These are phyloP conservation scores for Chenopodium album DNA, from an alignment of 148 eudicot species.

Conservation along the genomic window DNA sequence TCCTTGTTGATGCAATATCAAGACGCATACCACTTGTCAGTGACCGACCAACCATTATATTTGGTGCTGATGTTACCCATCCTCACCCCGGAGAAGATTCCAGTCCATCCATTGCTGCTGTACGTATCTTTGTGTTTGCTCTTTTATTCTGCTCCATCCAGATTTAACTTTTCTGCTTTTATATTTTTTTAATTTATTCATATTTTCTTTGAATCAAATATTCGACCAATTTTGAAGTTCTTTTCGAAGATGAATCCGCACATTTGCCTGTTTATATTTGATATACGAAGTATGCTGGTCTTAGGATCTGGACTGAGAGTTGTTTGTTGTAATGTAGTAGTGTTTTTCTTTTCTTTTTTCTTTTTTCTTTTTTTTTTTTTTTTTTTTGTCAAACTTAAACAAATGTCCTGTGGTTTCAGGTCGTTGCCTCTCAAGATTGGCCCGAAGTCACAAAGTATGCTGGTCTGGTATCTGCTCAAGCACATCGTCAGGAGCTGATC, in stretches of 20 bases:
- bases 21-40: slow-evolving; percentile 67
- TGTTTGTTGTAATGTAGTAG: too few relatives aligned
- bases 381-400: too few relatives aligned
- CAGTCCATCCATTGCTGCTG: slow-evolving; percentile 81
- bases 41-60: slow-evolving; percentile 65
- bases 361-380: background rate
- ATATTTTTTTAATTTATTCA: background rate
- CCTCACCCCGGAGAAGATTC: slow-evolving; percentile 88
- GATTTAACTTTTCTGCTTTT: too few relatives aligned
- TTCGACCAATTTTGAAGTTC: background rate
- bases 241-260: background rate
- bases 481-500: slow-evolving; percentile 74
- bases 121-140: slow-evolving; percentile 27
- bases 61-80: slow-evolving; percentile 86
- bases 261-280: background rate
- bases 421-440: slow-evolving; percentile 87
- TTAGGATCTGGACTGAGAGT: too few relatives aligned
- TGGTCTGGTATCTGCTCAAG: slow-evolving; percentile 77
- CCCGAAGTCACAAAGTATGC: slow-evolving; percentile 81
- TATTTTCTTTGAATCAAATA: background rate
- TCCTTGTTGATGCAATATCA: slow-evolving; percentile 61
- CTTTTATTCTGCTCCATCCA: background rate
- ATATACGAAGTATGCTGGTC: background rate
- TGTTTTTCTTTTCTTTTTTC: background rate
- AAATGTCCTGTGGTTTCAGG: slow-evolving; percentile 31